A percentile compares a stretch with the other conserved stretches of the same genome.
Evolutionary conservation across 2,329 filamentous ascomycete species (phyloP).

Genomic region (Arthrobotrys conoides): DNA sequence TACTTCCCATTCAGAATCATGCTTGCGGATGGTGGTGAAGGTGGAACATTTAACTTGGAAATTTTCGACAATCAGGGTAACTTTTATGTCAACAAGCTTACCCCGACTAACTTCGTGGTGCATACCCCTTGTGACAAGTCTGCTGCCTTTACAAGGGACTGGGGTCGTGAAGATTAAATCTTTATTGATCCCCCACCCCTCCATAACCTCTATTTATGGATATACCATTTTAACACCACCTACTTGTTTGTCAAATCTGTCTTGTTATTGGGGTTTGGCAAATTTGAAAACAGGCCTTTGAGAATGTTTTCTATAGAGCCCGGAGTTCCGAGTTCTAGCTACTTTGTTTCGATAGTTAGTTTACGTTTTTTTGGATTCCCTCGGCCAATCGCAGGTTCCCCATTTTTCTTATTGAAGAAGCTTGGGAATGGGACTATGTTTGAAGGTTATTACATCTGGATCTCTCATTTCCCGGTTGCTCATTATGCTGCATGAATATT

Average conservation of each 20-base stretch:
- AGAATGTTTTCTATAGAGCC: slow-evolving; percentile 21
- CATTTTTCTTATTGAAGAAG: slow-evolving; percentile 11
- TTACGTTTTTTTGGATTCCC: too few relatives aligned
- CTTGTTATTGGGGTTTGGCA: slow-evolving; percentile 19
- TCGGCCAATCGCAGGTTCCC: too few relatives aligned
- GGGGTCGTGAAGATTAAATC: slow-evolving; percentile 13
- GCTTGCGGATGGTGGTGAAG: slow-evolving; percentile 23
- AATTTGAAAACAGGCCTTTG: slow-evolving; percentile 16
- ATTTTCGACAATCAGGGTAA: slow-evolving; percentile 8
- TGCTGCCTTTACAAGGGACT: slow-evolving; percentile 16
- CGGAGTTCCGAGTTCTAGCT: slow-evolving; percentile 14
- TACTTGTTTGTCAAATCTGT: slow-evolving; percentile 11
- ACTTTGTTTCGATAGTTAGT: slow-evolving; percentile 15
- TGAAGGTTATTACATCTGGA: too few relatives aligned
- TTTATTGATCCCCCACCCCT: background rate
- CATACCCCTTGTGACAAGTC: slow-evolving; percentile 19
- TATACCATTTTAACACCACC: slow-evolving; percentile 13
- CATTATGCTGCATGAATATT: too few relatives aligned
- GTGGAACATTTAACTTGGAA: slow-evolving; percentile 20
- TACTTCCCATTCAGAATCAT: slow-evolving; percentile 38
- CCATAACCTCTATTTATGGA: slow-evolving; percentile 14
- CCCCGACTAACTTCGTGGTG: slow-evolving; percentile 1
- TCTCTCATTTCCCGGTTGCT: too few relatives aligned
- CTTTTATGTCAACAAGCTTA: slow-evolving; percentile 15
- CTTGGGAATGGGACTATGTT: slow-evolving; percentile 4